phyloP scores from a whole-genome alignment of 2,329 filamentous ascomycete species.

The Trichoderma sp. region DNA sequence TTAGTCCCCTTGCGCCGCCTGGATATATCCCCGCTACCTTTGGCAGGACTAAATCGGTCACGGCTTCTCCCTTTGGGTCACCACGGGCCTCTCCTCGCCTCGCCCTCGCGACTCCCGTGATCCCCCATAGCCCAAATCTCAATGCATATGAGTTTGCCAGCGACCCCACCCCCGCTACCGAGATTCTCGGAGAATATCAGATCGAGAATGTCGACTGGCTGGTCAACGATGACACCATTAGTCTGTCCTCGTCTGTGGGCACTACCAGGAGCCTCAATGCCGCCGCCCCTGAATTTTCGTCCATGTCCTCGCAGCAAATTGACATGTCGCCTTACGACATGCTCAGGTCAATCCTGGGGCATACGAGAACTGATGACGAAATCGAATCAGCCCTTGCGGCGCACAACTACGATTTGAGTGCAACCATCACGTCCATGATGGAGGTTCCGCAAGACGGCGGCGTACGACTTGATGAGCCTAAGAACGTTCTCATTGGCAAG shows the following conservation, averaged over 20 bases:
- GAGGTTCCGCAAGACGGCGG: conserved; percentile 55
- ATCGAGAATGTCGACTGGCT: conserved; percentile 97
- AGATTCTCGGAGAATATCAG: conserved; percentile 88
- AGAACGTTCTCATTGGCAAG: conserved; percentile 80
- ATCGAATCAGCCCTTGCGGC: conserved; percentile 87
- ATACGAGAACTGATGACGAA: conserved; percentile 87
- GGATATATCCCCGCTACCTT: conserved; percentile 81
- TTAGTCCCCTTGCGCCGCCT: conserved; percentile 80
- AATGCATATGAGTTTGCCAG: conserved; percentile 94
- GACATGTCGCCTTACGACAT: conserved; percentile 99
- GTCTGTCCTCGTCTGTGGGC: conserved; percentile 72
- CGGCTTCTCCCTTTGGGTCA: conserved; percentile 88
- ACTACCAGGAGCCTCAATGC: conserved; percentile 73
- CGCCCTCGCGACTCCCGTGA: conserved; percentile 83
- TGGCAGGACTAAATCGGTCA: conserved; percentile 70
- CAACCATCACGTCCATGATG: conserved; percentile 88
- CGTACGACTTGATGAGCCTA: conserved; percentile 54
- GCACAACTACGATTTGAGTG: conserved; percentile 90
- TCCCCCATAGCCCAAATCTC: conserved; percentile 89
- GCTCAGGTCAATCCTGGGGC: conserved; percentile 89
- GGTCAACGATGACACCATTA: conserved; percentile 83
- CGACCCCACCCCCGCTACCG: conserved; percentile 75
- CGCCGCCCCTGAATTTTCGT: conserved; percentile 76
- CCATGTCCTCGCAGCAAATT: conserved; percentile 62
- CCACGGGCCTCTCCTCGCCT: conserved; percentile 90